These are phyloP conservation scores for Primulina eburnea DNA, from an alignment of 257 asterid genomes.

Conservation along the genomic window DNA sequence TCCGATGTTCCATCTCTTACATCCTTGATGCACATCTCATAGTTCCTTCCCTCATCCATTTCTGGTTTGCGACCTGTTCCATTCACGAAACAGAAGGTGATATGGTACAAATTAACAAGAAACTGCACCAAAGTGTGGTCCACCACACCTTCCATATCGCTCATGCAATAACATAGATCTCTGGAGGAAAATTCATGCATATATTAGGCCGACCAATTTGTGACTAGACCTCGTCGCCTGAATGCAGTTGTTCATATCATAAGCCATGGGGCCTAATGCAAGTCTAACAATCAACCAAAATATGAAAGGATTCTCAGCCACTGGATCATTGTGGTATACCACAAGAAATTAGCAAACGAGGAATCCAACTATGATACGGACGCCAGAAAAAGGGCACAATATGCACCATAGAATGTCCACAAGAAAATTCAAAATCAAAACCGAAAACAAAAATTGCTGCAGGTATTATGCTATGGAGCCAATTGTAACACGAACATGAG, in stretches of 20 bases:
- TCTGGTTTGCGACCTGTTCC: slow-evolving; percentile 90
- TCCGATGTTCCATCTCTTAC: slow-evolving; percentile 98
- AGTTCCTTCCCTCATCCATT: slow-evolving; percentile 97
- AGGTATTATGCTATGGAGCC: background rate
- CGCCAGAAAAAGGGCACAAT: background rate
- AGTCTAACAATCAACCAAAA: background rate
- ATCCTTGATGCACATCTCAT: slow-evolving; percentile 91
- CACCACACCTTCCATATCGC: background rate
- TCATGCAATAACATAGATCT: no score
- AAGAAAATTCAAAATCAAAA: background rate
- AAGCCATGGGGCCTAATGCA: no score
- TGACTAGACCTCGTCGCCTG: no score
- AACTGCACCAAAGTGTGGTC: background rate
- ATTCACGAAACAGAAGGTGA: slow-evolving; percentile 15
- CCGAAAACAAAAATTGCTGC: background rate
- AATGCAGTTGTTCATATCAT: no score
- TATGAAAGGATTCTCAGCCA: background rate
- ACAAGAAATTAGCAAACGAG: background rate
- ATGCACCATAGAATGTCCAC: background rate
- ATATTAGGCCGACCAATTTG: no score
- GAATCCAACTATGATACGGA: background rate
- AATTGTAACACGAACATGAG: background rate
- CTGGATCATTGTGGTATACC: background rate
- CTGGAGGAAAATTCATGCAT: background rate
- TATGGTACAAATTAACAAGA: slow-evolving; percentile 8